These are phyloP conservation scores for Isatis lusitanica DNA, from an alignment of 441 rosid species.

Conservation along the genomic window DNA sequence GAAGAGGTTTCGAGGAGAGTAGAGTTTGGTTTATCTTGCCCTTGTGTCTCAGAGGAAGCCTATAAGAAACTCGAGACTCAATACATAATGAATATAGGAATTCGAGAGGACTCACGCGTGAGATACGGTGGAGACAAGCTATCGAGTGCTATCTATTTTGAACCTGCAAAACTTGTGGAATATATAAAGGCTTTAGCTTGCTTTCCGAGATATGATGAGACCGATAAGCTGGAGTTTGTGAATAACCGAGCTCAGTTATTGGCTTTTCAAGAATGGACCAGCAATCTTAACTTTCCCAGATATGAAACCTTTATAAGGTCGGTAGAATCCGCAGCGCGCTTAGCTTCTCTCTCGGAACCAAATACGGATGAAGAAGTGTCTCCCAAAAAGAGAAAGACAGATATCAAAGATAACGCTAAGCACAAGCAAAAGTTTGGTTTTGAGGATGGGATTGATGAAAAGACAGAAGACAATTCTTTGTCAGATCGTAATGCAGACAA, in stretches of 20 bases:
- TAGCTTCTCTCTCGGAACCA: constrained; percentile 33
- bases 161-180: constrained; percentile 46
- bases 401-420: neutral
- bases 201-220: constrained; percentile 33
- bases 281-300: constrained; percentile 46
- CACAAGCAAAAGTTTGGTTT: too few relatives aligned
- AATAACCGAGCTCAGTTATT: constrained; percentile 51
- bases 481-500: constrained; percentile 43
- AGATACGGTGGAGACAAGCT: constrained; percentile 46
- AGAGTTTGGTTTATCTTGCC: constrained; percentile 65
- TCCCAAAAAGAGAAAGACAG: constrained; percentile 34
- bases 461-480: constrained; percentile 48
- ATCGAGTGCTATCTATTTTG: constrained; percentile 42
- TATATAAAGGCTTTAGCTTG: constrained; percentile 50
- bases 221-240: constrained; percentile 48
- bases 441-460: too few relatives aligned
- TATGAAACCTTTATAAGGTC: constrained; percentile 39
- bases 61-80: constrained; percentile 45
- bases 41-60: constrained; percentile 52
- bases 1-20: constrained; percentile 70
- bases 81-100: constrained; percentile 53
- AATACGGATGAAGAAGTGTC: constrained; percentile 10
- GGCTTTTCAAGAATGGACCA: constrained; percentile 63
- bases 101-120: constrained; percentile 42
- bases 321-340: constrained; percentile 36